Conservation (phyloP, 768 basidiomycete species). For the Suillus ampliporus region DNA sequence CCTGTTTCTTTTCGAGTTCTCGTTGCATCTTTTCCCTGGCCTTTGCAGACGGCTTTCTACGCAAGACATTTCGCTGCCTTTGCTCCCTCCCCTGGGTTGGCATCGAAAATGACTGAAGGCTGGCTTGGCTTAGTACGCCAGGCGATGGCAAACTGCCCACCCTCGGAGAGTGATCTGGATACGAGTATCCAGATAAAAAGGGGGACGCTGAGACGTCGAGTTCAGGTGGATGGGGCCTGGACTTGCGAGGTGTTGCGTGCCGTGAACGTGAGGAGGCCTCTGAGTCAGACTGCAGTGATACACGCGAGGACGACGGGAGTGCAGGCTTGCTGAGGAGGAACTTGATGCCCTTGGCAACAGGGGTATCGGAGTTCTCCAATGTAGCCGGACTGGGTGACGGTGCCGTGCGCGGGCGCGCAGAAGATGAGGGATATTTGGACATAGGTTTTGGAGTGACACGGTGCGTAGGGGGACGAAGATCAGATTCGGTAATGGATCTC, state of each 20-base stretch:
- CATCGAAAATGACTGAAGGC: constrained; percentile 7
- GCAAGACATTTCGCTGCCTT: constrained; percentile 37
- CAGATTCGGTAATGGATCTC: constrained; percentile 26
- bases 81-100: constrained; percentile 16
- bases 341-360: constrained; percentile 39
- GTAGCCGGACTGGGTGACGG: constrained; percentile 15
- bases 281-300: constrained; percentile 26
- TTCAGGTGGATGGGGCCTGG: constrained; percentile 25
- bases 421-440: neutral
- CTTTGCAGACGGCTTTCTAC: constrained; percentile 36
- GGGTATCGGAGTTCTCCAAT: constrained; percentile 6
- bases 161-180: constrained; percentile 22
- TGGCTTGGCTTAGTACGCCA: constrained; percentile 18
- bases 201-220: constrained; percentile 23
- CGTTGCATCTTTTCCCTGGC: constrained; percentile 19
- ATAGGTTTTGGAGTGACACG: constrained; percentile 8
- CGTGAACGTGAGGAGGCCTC: constrained; percentile 17
- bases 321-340: constrained; percentile 42
- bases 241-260: constrained; percentile 21
- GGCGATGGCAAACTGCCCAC: constrained; percentile 3
- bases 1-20: neutral
- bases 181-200: constrained; percentile 17
- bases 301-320: constrained; percentile 25
- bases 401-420: constrained; percentile 25
- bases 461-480: constrained; percentile 16